A percentile compares a stretch with the other conserved stretches of the same genome.
phyloP scores from a whole-genome alignment of 2,329 filamentous ascomycete genomes.

The Sarocladium oryzae region DNA sequence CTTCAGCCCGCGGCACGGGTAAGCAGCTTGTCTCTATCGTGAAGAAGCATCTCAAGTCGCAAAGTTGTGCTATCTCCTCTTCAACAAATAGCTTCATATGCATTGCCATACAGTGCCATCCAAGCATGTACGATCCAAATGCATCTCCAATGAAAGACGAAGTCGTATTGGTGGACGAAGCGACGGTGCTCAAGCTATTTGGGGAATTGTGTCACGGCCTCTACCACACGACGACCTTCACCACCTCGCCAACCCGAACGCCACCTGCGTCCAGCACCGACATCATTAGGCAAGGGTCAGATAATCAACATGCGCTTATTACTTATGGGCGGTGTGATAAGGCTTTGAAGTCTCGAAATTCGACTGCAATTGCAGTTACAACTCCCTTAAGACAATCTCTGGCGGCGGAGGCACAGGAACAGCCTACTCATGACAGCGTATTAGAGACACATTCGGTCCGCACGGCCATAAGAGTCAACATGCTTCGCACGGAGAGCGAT shows the following conservation, averaged over 20 bases:
- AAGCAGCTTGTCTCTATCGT: conserved; percentile 53
- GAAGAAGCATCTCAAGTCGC: conserved; percentile 39
- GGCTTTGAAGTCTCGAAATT: no score
- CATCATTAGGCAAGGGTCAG: no score
- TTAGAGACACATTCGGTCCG: conserved; percentile 18
- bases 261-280: no score
- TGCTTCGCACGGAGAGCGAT: conserved; percentile 25
- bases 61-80: conserved; percentile 17
- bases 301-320: no score
- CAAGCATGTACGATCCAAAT: conserved; percentile 63
- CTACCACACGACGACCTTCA: conserved; percentile 23
- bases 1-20: conserved; percentile 44
- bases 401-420: no score
- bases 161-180: conserved; percentile 58
- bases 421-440: no score
- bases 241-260: neutral
- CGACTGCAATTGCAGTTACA: no score
- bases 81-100: conserved; percentile 53
- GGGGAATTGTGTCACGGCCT: conserved; percentile 33
- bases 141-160: conserved; percentile 67
- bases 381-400: no score
- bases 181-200: conserved; percentile 37
- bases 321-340: no score
- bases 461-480: conserved; percentile 24
- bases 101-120: conserved; percentile 56